phyloP scores from a whole-genome alignment of 805 yeast species.

The Maudiozyma serrabonitensis region DNA sequence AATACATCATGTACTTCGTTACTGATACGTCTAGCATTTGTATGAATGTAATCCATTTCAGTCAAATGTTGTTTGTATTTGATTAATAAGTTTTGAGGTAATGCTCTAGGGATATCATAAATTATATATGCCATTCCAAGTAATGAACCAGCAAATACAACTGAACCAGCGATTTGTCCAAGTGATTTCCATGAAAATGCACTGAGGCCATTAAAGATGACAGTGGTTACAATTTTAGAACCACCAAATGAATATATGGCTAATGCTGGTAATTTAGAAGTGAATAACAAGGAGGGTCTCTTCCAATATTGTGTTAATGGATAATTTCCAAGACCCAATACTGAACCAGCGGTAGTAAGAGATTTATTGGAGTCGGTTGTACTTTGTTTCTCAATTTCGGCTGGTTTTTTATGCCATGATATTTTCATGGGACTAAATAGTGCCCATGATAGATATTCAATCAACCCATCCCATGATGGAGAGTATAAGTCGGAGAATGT shows the following conservation, averaged over 20 bases:
- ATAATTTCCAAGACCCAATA: conserved; percentile 17
- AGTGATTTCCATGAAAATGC: conserved; percentile 30
- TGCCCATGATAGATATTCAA: conserved; percentile 29
- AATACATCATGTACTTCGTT: conserved; percentile 77
- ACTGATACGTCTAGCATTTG: conserved; percentile 68
- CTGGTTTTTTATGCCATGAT: not conserved
- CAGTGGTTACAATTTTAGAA: conserved; percentile 30
- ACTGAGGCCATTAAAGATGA: conserved; percentile 32
- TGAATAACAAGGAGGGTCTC: conserved; percentile 27
- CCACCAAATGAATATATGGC: conserved; percentile 32
- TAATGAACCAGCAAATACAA: conserved; percentile 40
- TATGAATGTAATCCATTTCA: conserved; percentile 65
- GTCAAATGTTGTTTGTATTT: conserved; percentile 57
- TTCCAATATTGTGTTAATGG: conserved; percentile 22
- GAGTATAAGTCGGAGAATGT: conserved; percentile 71
- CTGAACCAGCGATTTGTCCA: conserved; percentile 44
- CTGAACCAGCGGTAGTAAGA: not conserved
- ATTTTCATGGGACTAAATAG: conserved; percentile 19
- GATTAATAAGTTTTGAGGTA: conserved; percentile 71
- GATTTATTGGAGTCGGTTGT: not conserved
- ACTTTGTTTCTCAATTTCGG: not conserved
- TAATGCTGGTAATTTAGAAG: conserved; percentile 28
- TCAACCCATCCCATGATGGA: conserved; percentile 55
- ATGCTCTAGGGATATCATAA: conserved; percentile 79
- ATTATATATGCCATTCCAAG: conserved; percentile 54